phyloP scores from a whole-genome alignment of 768 basidiomycete genomes.

The Termitomyces sp. region DNA sequence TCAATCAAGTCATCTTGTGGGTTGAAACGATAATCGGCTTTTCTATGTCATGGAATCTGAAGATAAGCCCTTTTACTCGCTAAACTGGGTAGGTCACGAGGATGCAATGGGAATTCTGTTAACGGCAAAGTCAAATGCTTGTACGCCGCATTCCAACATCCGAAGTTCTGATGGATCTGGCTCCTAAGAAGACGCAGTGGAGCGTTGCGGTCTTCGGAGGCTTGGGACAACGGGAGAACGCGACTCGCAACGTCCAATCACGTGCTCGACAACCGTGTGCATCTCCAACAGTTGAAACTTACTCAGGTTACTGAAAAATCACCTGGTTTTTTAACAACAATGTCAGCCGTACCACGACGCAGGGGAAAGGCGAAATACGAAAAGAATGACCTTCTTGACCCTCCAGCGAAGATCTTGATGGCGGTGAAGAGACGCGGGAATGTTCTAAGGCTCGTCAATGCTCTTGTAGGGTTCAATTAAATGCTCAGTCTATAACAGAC shows the following conservation, averaged over 20 bases:
- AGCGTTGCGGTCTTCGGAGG: too few relatives aligned
- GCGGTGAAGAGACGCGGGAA: background rate
- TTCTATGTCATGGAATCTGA: background rate
- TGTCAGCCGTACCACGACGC: conserved; percentile 8
- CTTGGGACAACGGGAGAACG: too few relatives aligned
- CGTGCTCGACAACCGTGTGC: background rate
- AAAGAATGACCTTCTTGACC: conserved; percentile 6
- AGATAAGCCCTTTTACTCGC: too few relatives aligned
- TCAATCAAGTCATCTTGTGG: background rate
- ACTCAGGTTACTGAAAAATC: background rate
- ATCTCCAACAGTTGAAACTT: background rate
- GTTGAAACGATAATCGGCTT: background rate
- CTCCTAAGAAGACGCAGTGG: background rate
- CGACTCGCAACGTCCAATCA: background rate
- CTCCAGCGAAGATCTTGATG: conserved; percentile 3
- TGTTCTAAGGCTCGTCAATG: background rate
- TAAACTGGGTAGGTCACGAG: background rate
- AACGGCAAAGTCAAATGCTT: background rate
- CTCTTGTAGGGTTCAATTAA: background rate
- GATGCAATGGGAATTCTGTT: background rate
- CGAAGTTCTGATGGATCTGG: background rate
- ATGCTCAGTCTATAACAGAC: background rate
- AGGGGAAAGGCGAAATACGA: conserved; percentile 9
- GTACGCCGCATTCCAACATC: background rate
- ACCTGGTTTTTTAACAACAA: background rate